These are phyloP conservation scores for Dianthus caryophyllus DNA, from an alignment of 148 eudicot species.

Conservation along the genomic window DNA sequence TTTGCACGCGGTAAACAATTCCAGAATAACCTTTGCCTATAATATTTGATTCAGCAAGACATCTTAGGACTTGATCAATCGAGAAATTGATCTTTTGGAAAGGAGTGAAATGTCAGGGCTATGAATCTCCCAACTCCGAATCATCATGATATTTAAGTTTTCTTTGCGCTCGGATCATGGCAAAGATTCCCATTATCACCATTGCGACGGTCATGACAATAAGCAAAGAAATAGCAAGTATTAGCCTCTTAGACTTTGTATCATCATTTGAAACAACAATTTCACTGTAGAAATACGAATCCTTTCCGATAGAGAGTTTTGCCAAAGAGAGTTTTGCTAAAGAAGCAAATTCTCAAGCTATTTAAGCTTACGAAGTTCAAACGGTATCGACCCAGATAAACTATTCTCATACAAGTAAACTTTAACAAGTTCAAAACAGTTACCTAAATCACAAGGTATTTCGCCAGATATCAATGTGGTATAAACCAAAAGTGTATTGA, in stretches of 20 bases:
- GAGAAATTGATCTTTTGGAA: constrained; percentile 81
- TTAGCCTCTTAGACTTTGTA: constrained; percentile 43
- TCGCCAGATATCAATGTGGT: constrained; percentile 64
- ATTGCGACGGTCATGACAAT: constrained; percentile 49
- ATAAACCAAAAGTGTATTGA: constrained; percentile 57
- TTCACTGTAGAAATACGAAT: constrained; percentile 43
- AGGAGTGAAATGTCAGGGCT: constrained; percentile 84
- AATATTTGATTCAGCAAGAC: constrained; percentile 65
- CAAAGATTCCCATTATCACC: constrained; percentile 64
- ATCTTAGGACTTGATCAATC: constrained; percentile 59
- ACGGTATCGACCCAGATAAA: constrained; percentile 59
- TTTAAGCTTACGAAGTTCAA: constrained; percentile 51
- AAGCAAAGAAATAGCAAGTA: constrained; percentile 54
- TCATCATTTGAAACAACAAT: constrained; percentile 15
- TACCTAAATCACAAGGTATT: constrained; percentile 59
- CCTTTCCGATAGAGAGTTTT: constrained; percentile 42
- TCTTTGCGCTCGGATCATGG: constrained; percentile 52
- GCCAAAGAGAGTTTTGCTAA: constrained; percentile 79
- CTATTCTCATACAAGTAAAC: constrained; percentile 63
- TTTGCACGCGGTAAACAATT: constrained; percentile 80
- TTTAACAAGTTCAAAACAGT: constrained; percentile 64
- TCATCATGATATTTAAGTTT: constrained; percentile 44
- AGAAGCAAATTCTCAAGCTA: constrained; percentile 49
- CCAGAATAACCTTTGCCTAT: constrained; percentile 92
- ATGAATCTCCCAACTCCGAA: constrained; percentile 63